Conservation (phyloP, 2,329 filamentous ascomycete species). For the Furcasterigmium sp. region DNA sequence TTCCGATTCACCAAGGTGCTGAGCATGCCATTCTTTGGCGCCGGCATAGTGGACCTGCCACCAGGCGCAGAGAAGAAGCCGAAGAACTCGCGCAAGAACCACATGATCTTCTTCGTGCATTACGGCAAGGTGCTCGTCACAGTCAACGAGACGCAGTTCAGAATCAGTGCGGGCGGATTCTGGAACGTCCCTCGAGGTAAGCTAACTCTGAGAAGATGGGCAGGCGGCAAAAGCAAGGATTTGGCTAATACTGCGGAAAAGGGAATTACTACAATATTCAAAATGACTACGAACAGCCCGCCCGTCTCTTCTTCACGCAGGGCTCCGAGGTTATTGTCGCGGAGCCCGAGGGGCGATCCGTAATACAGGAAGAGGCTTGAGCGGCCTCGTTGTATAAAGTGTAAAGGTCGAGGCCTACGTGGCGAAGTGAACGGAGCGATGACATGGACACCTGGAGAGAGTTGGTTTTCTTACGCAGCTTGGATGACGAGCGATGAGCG, state of each 20-base stretch:
- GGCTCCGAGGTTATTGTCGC: conserved; percentile 55
- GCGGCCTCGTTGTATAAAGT: too few relatives aligned
- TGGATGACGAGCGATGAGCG: too few relatives aligned
- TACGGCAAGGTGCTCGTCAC: conserved; percentile 76
- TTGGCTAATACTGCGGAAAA: conserved; percentile 28
- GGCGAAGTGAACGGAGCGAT: too few relatives aligned
- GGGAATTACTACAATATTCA: conserved; percentile 91
- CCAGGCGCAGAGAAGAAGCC: conserved; percentile 77
- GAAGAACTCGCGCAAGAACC: conserved; percentile 94
- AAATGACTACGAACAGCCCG: conserved; percentile 68
- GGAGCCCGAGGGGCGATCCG: background rate
- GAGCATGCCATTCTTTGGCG: conserved; percentile 78
- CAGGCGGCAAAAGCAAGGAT: background rate
- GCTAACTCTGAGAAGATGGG: conserved; percentile 22
- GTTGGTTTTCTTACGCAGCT: too few relatives aligned
- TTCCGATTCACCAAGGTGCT: conserved; percentile 90
- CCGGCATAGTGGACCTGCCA: conserved; percentile 84
- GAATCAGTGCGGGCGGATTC: conserved; percentile 80
- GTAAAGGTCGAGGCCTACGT: too few relatives aligned
- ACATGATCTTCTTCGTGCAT: conserved; percentile 93
- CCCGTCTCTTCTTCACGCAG: conserved; percentile 88
- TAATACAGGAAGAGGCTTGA: background rate
- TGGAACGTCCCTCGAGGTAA: conserved; percentile 94
- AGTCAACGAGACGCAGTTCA: conserved; percentile 70
- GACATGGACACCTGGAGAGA: too few relatives aligned